Percentiles rank a stretch among this genome's conserved stretches.
phyloP scores from a whole-genome alignment of 2,329 filamentous ascomycete genomes.

The Ceratocystiopsis sp. region DNA sequence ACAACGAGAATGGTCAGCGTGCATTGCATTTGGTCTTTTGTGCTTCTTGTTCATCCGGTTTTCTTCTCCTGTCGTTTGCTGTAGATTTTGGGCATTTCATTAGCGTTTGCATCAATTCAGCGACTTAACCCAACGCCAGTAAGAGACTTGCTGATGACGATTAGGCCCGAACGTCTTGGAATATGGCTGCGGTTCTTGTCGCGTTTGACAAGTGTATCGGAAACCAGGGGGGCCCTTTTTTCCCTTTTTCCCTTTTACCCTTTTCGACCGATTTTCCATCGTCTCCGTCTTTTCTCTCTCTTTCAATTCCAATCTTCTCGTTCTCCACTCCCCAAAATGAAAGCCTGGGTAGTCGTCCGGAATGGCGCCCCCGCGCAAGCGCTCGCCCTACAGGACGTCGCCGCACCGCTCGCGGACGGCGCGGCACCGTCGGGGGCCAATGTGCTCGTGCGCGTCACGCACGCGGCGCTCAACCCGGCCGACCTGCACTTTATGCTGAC shows the following conservation, averaged over 20 bases:
- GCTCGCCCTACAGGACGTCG: slow-evolving; percentile 10
- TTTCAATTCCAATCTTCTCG: not conserved
- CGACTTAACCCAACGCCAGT: too few species aligned
- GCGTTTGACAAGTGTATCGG: too few species aligned
- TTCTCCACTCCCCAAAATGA: slow-evolving; percentile 9
- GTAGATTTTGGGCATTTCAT: too few species aligned
- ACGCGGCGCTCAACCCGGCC: slow-evolving; percentile 21
- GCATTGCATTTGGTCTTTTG: too few species aligned
- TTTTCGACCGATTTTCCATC: not conserved
- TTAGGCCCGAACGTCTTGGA: not conserved
- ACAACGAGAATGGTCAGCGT: too few species aligned
- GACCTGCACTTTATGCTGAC: slow-evolving; percentile 17
- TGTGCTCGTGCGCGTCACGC: slow-evolving; percentile 16
- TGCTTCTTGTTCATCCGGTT: too few species aligned
- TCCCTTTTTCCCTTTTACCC: not conserved
- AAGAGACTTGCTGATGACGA: not conserved
- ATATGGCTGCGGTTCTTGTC: too few species aligned
- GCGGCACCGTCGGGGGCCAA: slow-evolving; percentile 8
- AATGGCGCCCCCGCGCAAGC: slow-evolving; percentile 12
- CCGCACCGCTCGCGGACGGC: not conserved
- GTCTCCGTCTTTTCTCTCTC: not conserved
- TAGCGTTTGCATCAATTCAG: too few species aligned
- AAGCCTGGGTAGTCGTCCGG: slow-evolving; percentile 14
- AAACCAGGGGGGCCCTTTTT: not conserved
- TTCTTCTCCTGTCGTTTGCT: too few species aligned